Evolutionary conservation across 768 basidiomycete genomes (phyloP).

Genomic region (Lentinula edodes): DNA sequence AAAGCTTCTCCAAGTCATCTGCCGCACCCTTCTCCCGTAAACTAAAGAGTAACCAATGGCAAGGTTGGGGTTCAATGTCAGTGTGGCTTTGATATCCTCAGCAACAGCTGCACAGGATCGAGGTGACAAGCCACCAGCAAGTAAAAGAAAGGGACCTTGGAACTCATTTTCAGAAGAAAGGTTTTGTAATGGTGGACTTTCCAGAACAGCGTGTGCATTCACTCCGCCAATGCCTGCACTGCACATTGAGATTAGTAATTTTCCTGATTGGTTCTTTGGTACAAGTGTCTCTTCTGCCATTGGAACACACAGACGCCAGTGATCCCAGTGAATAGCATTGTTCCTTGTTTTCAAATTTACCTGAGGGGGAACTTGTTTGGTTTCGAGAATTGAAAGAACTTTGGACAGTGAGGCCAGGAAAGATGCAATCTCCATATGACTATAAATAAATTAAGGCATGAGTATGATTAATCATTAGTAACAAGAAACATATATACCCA

Average conservation of each 20-base stretch:
- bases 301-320: conserved; percentile 30
- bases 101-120: conserved; percentile 16
- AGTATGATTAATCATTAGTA: no score
- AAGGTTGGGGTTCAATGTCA: background rate
- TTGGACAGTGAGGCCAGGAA: conserved; percentile 42
- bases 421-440: conserved; percentile 35
- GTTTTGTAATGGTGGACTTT: conserved; percentile 21
- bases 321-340: conserved; percentile 32
- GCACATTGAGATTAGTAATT: conserved; percentile 31
- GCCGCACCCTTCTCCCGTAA: conserved; percentile 23
- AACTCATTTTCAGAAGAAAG: background rate
- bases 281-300: conserved; percentile 19
- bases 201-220: conserved; percentile 35
- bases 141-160: conserved; percentile 20
- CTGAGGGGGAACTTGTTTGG: conserved; percentile 31
- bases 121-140: conserved; percentile 32
- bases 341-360: conserved; percentile 30
- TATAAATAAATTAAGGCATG: conserved; percentile 8
- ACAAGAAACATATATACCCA: conserved; percentile 24
- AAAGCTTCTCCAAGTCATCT: conserved; percentile 26
- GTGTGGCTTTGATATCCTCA: background rate
- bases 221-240: conserved; percentile 41
- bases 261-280: conserved; percentile 12
- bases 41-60: background rate
- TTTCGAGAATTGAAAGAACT: conserved; percentile 32